Evolutionary conservation across 352 stramenopile genomes (phyloP), one percentile per base, ranked within the genome.

Genomic region (Pythium brachiatum): DNA sequence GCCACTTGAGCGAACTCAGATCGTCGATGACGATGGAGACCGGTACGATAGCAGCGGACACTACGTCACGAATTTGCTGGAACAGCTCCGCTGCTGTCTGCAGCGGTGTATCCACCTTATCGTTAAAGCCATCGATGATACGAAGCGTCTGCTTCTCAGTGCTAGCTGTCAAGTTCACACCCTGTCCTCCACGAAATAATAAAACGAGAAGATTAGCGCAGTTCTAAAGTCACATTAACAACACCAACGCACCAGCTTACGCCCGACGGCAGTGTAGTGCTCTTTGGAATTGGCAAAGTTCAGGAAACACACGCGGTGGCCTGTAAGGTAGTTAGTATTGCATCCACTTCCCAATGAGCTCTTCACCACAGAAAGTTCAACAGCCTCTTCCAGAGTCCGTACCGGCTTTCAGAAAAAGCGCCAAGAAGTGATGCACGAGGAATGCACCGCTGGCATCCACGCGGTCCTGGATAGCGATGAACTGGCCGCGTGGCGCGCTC

Each of bases 391-490:
- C 5, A 1, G 31, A 47, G 7, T 3, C 56, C 38, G 18, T 56
- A 84, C 78, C 76, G 47, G 79, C 79, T 70, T 90, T 88, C 34
- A 89, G 70, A 57, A 89, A 88, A 8, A 90, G 73, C 60, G 81
- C 71, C 25, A 81, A 36, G 26, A 93, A 88, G 64, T 93, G 80
- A 53, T 93, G 83, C 41, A 93, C 65, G 41, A 93, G 61, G 56
- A 90, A 91, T 25, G 64, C 64, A 20, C 81, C 79, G 34, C 57
- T 63, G 13, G 79, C 70, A 44, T 90, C 79, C 26, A 88, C 72
- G 15, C 65, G 59, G 64, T 93, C 83, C 15, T 81, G 67, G 47
- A 93, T 63, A 39, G 82, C 43, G 53, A 93, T 57, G 44, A 91
- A 68, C 56, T 90, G 58, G 2, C 78, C 74, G 26, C 60, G 66